phyloP scores from a whole-genome alignment of 2,329 filamentous ascomycete species.

The Penicillium italicum region DNA sequence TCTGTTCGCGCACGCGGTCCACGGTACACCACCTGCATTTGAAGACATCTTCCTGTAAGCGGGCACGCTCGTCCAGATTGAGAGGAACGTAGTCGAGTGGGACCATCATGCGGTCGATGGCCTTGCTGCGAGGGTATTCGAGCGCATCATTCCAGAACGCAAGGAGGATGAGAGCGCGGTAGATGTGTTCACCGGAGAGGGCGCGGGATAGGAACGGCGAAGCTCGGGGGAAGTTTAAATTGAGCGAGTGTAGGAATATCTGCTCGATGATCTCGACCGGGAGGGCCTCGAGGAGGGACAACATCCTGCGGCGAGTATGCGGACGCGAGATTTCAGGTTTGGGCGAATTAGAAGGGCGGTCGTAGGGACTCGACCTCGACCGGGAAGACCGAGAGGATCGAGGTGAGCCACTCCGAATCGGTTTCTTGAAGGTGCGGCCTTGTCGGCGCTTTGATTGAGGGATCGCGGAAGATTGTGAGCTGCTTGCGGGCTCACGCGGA shows the following conservation, averaged over 20 bases:
- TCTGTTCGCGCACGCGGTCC: conserved; percentile 30
- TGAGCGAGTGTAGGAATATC: conserved; percentile 50
- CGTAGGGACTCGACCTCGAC: conserved; percentile 5
- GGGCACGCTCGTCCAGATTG: conserved; percentile 23
- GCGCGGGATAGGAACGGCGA: conserved; percentile 41
- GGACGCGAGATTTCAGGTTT: background rate
- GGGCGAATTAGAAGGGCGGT: conserved; percentile 5
- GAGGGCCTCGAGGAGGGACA: conserved; percentile 44
- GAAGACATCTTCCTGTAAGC: conserved; percentile 36
- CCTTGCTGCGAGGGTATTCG: conserved; percentile 3
- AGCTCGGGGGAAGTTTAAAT: conserved; percentile 44
- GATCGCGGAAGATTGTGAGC: background rate
- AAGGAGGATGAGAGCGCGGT: conserved; percentile 39
- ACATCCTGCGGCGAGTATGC: conserved; percentile 1
- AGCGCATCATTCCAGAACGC: conserved; percentile 39
- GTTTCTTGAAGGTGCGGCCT: conserved; percentile 12
- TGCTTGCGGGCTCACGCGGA: background rate
- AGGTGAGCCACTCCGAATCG: conserved; percentile 3
- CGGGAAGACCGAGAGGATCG: conserved; percentile 3
- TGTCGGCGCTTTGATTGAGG: conserved; percentile 7
- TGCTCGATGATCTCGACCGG: conserved; percentile 52
- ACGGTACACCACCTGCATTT: conserved; percentile 41
- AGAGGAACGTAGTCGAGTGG: conserved; percentile 37
- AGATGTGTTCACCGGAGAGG: conserved; percentile 42
- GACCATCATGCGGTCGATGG: conserved; percentile 32